Percentiles rank a stretch among this genome's conserved stretches.
These are phyloP conservation scores for Neurospora intermedia DNA, from an alignment of 495 filamentous ascomycete species.

Conservation along the genomic window DNA sequence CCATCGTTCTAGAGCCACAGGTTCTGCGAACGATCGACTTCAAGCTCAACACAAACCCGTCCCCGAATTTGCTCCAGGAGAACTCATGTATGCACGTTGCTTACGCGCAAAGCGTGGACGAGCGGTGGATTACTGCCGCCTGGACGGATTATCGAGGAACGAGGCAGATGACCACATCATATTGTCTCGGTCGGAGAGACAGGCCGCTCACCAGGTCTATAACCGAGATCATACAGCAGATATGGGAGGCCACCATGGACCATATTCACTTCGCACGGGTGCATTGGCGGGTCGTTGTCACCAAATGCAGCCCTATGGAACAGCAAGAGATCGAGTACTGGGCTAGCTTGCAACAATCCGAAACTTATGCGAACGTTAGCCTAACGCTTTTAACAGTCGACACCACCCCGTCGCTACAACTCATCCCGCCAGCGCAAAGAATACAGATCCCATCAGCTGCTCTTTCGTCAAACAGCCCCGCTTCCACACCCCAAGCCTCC, in stretches of 20 bases:
- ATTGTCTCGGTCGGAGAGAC: conserved; percentile 60
- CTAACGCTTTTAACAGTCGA: conserved; percentile 57
- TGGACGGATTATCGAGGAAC: conserved; percentile 82
- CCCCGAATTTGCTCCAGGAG: conserved; percentile 67
- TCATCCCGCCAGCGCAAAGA: conserved; percentile 43
- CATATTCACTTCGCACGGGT: conserved; percentile 61
- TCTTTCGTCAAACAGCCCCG: conserved; percentile 40
- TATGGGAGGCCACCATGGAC: conserved; percentile 75
- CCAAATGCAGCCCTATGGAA: conserved; percentile 61
- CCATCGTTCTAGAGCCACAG: conserved; percentile 63
- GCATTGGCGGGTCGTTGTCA: conserved; percentile 71
- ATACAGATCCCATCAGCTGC: conserved; percentile 27
- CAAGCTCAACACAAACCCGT: conserved; percentile 55
- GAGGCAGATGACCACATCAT: conserved; percentile 67
- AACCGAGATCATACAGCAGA: conserved; percentile 58
- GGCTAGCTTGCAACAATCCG: conserved; percentile 30
- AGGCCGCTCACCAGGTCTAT: conserved; percentile 44
- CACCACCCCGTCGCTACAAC: conserved; percentile 51
- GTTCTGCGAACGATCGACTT: conserved; percentile 69
- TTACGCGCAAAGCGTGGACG: conserved; percentile 70
- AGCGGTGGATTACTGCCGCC: conserved; percentile 79
- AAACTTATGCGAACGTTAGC: conserved; percentile 35
- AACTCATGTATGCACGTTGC: conserved; percentile 79
- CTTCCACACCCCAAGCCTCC: conserved; percentile 45
- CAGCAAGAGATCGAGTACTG: conserved; percentile 61